These are phyloP conservation scores for Fagopyrum esculentum DNA, from an alignment of 148 eudicot genomes.

Conservation along the genomic window DNA sequence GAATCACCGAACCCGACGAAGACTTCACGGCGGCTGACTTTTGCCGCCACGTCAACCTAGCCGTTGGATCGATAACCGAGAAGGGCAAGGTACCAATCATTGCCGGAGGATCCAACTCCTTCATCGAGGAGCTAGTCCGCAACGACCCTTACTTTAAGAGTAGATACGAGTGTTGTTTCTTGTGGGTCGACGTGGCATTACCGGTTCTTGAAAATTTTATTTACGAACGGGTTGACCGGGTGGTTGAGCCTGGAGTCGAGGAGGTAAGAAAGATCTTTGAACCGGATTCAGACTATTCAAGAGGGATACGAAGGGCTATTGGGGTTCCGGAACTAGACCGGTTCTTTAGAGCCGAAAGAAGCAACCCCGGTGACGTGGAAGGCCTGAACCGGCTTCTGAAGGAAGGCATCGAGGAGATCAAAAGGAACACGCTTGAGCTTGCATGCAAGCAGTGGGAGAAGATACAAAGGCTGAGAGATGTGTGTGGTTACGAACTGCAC, in stretches of 20 bases:
- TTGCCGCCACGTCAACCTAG: not conserved
- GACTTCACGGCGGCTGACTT: conserved; percentile 23
- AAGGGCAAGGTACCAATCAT: conserved; percentile 23
- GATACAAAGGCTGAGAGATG: conserved; percentile 17
- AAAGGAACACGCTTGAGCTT: conserved; percentile 23
- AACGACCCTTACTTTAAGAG: conserved; percentile 7
- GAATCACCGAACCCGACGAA: conserved; percentile 15
- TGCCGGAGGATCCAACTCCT: conserved; percentile 33
- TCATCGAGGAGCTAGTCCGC: conserved; percentile 21
- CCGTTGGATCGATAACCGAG: conserved; percentile 10
- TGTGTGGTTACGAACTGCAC: conserved; percentile 21
- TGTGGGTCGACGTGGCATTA: conserved; percentile 21
- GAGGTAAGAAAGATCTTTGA: conserved; percentile 20
- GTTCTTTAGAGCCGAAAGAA: conserved; percentile 18
- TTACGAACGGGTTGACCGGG: conserved; percentile 23
- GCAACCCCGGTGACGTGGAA: not conserved
- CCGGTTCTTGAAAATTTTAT: conserved; percentile 15
- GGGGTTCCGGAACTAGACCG: conserved; percentile 28
- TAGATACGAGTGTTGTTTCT: conserved; percentile 17
- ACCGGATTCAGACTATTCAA: conserved; percentile 15
- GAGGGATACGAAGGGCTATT: conserved; percentile 27
- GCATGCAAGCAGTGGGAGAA: conserved; percentile 21
- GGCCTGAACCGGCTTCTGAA: conserved; percentile 9
- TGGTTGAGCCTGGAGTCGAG: conserved; percentile 25
- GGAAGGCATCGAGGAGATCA: conserved; percentile 19